These are phyloP conservation scores for Neospermospora avenae DNA, from an alignment of 2,329 filamentous ascomycete species.

Conservation along the genomic window DNA sequence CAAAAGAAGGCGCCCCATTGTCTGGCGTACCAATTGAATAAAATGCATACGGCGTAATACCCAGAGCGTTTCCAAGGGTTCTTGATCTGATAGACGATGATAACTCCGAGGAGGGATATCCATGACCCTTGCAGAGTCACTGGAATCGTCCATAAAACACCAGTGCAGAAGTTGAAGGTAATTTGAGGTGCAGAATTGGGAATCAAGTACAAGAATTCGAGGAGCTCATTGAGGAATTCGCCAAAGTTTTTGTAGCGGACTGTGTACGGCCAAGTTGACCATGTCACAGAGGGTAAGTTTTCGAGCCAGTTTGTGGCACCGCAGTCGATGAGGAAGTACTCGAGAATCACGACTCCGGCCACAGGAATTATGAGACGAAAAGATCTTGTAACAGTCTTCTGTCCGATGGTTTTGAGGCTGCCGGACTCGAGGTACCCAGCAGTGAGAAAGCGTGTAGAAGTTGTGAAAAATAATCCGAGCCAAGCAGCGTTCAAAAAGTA, in stretches of 20 bases:
- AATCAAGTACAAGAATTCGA: conserved; percentile 45
- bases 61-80: conserved; percentile 44
- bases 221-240: conserved; percentile 42
- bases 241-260: conserved; percentile 40
- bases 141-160: conserved; percentile 48
- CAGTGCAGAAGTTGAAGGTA: conserved; percentile 47
- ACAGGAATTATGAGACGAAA: not conserved
- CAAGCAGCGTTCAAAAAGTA: not conserved
- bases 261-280: conserved; percentile 47
- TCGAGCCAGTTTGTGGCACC: conserved; percentile 42
- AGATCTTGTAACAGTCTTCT: not conserved
- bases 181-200: conserved; percentile 46
- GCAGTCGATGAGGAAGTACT: conserved; percentile 46
- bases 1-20: not conserved
- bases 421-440: not conserved
- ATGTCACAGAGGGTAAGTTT: conserved; percentile 45
- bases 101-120: conserved; percentile 41
- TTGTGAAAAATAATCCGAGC: not conserved
- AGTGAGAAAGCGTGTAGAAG: not conserved
- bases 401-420: not conserved
- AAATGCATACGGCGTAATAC: conserved; percentile 30
- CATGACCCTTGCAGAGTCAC: conserved; percentile 47
- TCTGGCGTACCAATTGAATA: not conserved
- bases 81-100: conserved; percentile 44
- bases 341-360: conserved; percentile 40